Evolutionary conservation across 2,329 filamentous ascomycete genomes (phyloP).

Genomic region (Fusarium brevicatenulatum): DNA sequence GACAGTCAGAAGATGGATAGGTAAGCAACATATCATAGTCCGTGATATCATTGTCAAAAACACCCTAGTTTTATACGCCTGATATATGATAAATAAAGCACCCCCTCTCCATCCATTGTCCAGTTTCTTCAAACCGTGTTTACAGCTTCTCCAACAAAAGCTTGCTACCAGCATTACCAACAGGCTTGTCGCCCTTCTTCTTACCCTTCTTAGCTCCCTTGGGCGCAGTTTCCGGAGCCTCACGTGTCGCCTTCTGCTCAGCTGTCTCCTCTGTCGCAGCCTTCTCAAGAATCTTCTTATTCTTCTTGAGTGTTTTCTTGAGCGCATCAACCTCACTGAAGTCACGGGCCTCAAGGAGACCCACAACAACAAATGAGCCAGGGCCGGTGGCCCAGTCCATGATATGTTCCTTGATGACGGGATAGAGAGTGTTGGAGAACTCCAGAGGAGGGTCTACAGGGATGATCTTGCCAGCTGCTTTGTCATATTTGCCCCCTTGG

Average conservation of each 20-base stretch:
- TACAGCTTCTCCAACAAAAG: constrained; percentile 68
- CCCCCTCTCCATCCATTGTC: constrained; percentile 7
- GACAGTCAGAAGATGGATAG: not conserved
- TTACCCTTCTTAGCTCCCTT: constrained; percentile 56
- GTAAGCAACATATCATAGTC: constrained; percentile 27
- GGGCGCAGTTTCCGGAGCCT: constrained; percentile 58
- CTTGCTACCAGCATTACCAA: constrained; percentile 71
- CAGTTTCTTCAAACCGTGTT: not conserved
- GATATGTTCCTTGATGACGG: constrained; percentile 78
- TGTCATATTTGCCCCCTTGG: constrained; percentile 87
- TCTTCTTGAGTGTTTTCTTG: constrained; percentile 75
- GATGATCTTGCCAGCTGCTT: constrained; percentile 74
- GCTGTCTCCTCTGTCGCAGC: constrained; percentile 69
- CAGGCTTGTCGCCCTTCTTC: constrained; percentile 56
- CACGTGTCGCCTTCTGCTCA: constrained; percentile 62
- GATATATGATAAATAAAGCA: constrained; percentile 34
- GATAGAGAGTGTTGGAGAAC: constrained; percentile 86
- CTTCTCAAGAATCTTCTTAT: constrained; percentile 75
- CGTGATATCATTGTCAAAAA: constrained; percentile 39
- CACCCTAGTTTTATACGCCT: constrained; percentile 41
- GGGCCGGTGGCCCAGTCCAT: constrained; percentile 86
- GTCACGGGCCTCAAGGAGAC: constrained; percentile 77
- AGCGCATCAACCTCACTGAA: constrained; percentile 76
- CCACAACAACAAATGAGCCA: constrained; percentile 87
- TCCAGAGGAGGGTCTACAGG: constrained; percentile 79